Conservation (phyloP, 129 eudicot species). For the Arctium minus region DNA sequence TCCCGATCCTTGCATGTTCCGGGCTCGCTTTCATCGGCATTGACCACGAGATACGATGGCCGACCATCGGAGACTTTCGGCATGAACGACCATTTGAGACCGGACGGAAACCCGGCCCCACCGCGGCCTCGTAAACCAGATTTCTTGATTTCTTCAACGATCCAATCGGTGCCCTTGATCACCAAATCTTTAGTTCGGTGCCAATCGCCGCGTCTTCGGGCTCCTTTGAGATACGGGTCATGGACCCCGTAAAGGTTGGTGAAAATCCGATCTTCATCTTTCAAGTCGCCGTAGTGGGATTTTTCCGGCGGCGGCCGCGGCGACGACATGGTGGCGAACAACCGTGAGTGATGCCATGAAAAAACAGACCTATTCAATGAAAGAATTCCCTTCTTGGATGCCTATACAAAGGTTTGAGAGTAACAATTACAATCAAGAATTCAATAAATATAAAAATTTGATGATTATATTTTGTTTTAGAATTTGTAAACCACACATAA, state of each 20-base stretch:
- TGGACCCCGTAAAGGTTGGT: slow-evolving; percentile 76
- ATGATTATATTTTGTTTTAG: neutral
- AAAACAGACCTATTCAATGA: slow-evolving; percentile 37
- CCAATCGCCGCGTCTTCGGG: slow-evolving; percentile 92
- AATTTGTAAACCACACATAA: neutral
- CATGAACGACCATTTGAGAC: slow-evolving; percentile 95
- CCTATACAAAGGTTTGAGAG: slow-evolving; percentile 17
- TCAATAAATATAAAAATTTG: neutral
- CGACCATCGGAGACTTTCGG: slow-evolving; percentile 83
- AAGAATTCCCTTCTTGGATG: slow-evolving; percentile 52
- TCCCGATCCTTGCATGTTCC: slow-evolving; percentile 92
- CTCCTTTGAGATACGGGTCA: slow-evolving; percentile 87
- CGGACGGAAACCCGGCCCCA: slow-evolving; percentile 94
- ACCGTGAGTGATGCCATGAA: slow-evolving; percentile 35
- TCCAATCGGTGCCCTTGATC: slow-evolving; percentile 84
- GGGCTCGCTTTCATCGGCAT: slow-evolving; percentile 94
- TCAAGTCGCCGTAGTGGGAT: slow-evolving; percentile 80
- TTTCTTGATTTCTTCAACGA: slow-evolving; percentile 76
- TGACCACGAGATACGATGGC: slow-evolving; percentile 78
- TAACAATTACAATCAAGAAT: neutral
- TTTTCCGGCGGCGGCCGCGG: slow-evolving; percentile 80
- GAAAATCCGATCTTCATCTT: slow-evolving; percentile 86
- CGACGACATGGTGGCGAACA: slow-evolving; percentile 55
- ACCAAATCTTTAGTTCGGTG: slow-evolving; percentile 77
- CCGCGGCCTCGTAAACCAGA: slow-evolving; percentile 96